These are phyloP conservation scores for Begonia masoniana DNA, from an alignment of 306 rosid species.

Conservation along the genomic window DNA sequence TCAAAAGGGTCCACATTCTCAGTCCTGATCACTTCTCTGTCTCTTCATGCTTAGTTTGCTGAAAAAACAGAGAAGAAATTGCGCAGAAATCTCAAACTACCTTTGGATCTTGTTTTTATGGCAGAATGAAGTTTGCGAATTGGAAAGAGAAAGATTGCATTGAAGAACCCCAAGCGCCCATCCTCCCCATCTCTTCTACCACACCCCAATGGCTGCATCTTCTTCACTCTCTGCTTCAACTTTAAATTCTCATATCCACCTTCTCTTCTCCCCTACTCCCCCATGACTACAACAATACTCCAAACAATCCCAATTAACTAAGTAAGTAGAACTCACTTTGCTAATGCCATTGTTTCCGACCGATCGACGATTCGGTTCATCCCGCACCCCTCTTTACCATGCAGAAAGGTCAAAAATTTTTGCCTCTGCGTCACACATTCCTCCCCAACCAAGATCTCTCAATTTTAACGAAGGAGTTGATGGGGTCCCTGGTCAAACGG, in stretches of 20 bases:
- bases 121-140: conserved; percentile 27
- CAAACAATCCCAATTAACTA: conserved; percentile 9
- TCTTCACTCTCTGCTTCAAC: not conserved
- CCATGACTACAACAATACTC: conserved; percentile 22
- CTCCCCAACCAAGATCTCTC: conserved; percentile 21
- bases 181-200: conserved; percentile 30
- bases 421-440: conserved; percentile 13
- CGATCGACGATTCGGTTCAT: too few relatives aligned
- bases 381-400: too few relatives aligned
- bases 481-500: conserved; percentile 47
- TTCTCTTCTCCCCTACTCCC: conserved; percentile 11
- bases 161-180: conserved; percentile 37
- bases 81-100: too few relatives aligned
- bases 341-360: too few relatives aligned
- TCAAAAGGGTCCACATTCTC: not conserved
- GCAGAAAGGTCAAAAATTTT: too few relatives aligned
- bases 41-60: too few relatives aligned
- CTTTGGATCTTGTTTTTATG: conserved; percentile 29
- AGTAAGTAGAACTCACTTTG: conserved; percentile 14
- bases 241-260: not conserved
- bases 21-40: conserved; percentile 2
- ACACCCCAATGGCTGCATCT: conserved; percentile 2
- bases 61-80: too few relatives aligned
- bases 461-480: conserved; percentile 8
- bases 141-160: conserved; percentile 34